Percentiles rank a stretch among this genome's conserved stretches.
These are phyloP conservation scores for Licmophora abbreviata DNA, from an alignment of 108 stramenopile species.

Conservation along the genomic window DNA sequence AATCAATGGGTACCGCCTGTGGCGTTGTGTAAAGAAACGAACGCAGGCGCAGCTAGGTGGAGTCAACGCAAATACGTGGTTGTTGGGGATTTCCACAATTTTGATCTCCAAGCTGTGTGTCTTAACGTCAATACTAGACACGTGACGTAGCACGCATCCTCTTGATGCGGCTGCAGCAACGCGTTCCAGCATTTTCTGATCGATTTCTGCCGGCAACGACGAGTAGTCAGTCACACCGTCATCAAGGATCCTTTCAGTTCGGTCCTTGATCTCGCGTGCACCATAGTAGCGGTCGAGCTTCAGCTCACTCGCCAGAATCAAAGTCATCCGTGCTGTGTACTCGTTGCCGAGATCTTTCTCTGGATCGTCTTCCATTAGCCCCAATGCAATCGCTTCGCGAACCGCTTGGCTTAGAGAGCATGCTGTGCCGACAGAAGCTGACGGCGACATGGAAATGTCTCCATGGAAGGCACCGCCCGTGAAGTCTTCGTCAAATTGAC, in stretches of 20 bases:
- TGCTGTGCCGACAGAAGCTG: slow-evolving; percentile 7
- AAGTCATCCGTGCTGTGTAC: slow-evolving; percentile 44
- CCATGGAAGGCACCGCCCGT: slow-evolving; percentile 37
- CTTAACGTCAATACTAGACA: slow-evolving; percentile 52
- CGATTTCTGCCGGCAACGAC: slow-evolving; percentile 22
- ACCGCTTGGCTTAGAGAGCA: slow-evolving; percentile 63
- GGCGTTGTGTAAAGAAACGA: slow-evolving; percentile 64
- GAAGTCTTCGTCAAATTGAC: slow-evolving; percentile 36
- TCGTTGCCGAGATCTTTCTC: slow-evolving; percentile 56
- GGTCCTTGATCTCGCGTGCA: slow-evolving; percentile 22
- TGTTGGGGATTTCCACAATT: slow-evolving; percentile 55
- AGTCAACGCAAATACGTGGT: slow-evolving; percentile 59
- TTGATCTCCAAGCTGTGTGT: slow-evolving; percentile 25
- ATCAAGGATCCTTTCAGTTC: slow-evolving; percentile 33
- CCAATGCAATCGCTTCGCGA: slow-evolving; percentile 51
- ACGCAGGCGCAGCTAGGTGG: slow-evolving; percentile 55
- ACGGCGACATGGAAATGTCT: slow-evolving; percentile 19
- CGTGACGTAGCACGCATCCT: slow-evolving; percentile 59
- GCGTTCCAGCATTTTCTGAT: slow-evolving; percentile 14
- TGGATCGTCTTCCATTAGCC: slow-evolving; percentile 55
- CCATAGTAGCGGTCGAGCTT: slow-evolving; percentile 33
- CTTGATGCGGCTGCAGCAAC: slow-evolving; percentile 35
- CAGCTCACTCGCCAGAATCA: slow-evolving; percentile 57
- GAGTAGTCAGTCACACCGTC: slow-evolving; percentile 12
- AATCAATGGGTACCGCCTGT: slow-evolving; percentile 52